These are phyloP conservation scores for Gillenia trifoliata DNA, from an alignment of 306 rosid species.

Conservation along the genomic window DNA sequence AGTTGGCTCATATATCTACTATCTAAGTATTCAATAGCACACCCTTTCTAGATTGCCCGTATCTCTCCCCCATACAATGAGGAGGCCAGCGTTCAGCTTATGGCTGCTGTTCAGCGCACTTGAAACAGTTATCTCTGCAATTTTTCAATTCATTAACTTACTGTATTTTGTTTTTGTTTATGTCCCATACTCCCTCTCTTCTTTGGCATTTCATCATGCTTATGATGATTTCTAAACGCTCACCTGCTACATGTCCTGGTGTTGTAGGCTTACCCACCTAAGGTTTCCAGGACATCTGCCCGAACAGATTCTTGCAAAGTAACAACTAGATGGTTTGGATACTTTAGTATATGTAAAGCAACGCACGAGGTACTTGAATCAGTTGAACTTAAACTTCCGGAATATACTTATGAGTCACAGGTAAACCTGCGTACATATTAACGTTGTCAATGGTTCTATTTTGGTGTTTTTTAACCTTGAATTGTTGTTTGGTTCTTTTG, in stretches of 20 bases:
- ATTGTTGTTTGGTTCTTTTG: background rate
- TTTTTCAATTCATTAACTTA: background rate
- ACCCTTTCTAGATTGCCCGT: too few species aligned
- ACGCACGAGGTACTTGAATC: constrained; percentile 57
- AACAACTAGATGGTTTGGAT: constrained; percentile 88
- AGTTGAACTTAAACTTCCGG: constrained; percentile 73
- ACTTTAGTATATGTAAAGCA: constrained; percentile 62
- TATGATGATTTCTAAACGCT: constrained; percentile 12
- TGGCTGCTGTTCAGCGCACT: background rate
- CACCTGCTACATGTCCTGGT: constrained; percentile 5
- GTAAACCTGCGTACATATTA: constrained; percentile 32
- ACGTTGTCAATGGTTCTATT: background rate
- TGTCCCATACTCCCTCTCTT: too few species aligned
- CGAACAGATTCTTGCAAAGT: constrained; percentile 69
- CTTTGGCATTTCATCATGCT: background rate
- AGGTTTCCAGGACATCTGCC: constrained; percentile 48
- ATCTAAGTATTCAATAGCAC: too few species aligned
- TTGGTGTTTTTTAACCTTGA: background rate
- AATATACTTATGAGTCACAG: constrained; percentile 68
- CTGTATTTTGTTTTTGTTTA: background rate
- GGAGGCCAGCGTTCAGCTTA: too few species aligned
- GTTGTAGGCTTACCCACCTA: constrained; percentile 69
- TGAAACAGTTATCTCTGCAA: background rate
- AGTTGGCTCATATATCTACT: too few species aligned
- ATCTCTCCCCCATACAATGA: too few species aligned